phyloP scores from a whole-genome alignment of 2,329 filamentous ascomycete genomes.

The Penicillium sp. region DNA sequence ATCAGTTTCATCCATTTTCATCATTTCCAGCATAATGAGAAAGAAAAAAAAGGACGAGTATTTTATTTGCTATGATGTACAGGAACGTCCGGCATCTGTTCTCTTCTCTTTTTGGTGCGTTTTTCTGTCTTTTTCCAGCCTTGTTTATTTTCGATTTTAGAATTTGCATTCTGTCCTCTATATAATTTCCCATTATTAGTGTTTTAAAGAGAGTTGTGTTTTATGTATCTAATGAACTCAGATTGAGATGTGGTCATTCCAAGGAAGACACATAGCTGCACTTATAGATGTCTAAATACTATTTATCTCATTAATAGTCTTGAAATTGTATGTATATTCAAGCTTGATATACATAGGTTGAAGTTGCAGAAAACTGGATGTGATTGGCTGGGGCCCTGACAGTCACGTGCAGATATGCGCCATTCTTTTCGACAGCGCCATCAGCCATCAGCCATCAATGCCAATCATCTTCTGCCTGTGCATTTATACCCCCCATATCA shows the following conservation, averaged over 20 bases:
- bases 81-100: neutral
- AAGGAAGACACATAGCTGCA: neutral
- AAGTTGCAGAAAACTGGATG: neutral
- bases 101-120: neutral
- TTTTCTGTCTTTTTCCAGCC: neutral
- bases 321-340: neutral
- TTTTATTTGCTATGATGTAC: neutral
- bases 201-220: neutral
- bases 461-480: neutral
- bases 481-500: neutral
- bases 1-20: no score
- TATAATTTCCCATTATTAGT: neutral
- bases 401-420: constrained; percentile 6
- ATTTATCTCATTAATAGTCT: neutral
- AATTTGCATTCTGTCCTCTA: neutral
- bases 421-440: neutral
- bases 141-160: neutral
- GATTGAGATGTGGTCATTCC: neutral
- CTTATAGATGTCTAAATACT: neutral
- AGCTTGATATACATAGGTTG: neutral
- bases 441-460: neutral
- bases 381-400: neutral
- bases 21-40: neutral
- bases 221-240: neutral
- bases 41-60: neutral